Percentiles rank a stretch among this genome's conserved stretches.
phyloP scores from a whole-genome alignment of 768 basidiomycete species.

The Tulasnella sp. region DNA sequence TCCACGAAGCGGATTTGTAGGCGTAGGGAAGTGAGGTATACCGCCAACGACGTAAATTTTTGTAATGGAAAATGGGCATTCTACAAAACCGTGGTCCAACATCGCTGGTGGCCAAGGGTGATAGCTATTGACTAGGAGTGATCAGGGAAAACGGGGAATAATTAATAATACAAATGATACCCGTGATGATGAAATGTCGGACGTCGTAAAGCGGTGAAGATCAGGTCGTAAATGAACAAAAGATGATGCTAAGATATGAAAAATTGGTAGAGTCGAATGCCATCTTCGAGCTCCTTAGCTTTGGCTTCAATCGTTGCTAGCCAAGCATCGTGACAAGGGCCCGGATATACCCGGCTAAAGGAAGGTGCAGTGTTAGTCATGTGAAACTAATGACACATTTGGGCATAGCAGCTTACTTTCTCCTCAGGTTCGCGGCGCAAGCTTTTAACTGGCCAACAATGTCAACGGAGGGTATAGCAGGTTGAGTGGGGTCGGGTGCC shows the following conservation, averaged over 20 bases:
- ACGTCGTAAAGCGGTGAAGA: too few relatives aligned
- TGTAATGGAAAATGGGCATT: too few relatives aligned
- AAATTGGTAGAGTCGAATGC: conserved; percentile 1
- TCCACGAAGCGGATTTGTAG: too few relatives aligned
- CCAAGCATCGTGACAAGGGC: conserved; percentile 10
- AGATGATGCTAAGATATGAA: background rate
- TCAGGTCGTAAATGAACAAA: conserved; percentile 1
- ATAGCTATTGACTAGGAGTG: too few relatives aligned
- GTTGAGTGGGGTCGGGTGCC: background rate
- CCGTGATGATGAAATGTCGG: too few relatives aligned
- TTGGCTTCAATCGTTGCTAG: conserved; percentile 6
- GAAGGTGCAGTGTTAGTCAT: background rate
- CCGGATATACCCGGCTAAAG: conserved; percentile 6
- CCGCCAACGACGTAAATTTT: too few relatives aligned
- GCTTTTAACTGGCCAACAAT: conserved; percentile 4
- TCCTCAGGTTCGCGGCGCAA: conserved; percentile 3
- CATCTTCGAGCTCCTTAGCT: conserved; percentile 10
- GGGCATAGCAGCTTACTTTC: conserved; percentile 3
- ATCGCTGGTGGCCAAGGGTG: too few relatives aligned
- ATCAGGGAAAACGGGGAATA: too few relatives aligned
- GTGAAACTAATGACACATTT: background rate
- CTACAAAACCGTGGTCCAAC: too few relatives aligned
- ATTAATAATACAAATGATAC: too few relatives aligned
- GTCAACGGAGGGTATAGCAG: conserved; percentile 9
- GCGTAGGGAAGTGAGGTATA: too few relatives aligned